A percentile compares a stretch with the other conserved stretches of the same genome.
Conservation (phyloP, 805 yeast genomes). For the Phaffomyces opuntiae region DNA sequence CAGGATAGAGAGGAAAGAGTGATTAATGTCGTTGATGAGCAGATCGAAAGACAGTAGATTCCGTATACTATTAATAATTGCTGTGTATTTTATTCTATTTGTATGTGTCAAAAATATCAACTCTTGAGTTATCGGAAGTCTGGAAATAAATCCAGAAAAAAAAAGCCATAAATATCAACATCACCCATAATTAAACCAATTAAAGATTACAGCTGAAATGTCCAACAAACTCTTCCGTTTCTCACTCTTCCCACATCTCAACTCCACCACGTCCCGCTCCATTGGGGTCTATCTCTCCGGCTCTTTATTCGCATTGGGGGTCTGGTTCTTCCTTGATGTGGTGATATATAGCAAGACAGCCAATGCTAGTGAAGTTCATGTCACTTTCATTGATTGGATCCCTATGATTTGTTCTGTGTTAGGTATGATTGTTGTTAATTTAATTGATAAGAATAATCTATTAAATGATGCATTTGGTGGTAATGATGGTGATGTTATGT, state of each 20-base stretch:
- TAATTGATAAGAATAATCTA: slow-evolving; percentile 36
- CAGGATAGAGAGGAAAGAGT: slow-evolving; percentile 21
- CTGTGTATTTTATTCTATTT: too few relatives aligned
- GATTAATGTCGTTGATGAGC: slow-evolving; percentile 34
- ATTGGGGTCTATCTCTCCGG: slow-evolving; percentile 76
- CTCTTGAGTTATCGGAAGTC: too few relatives aligned
- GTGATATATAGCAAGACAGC: slow-evolving; percentile 78
- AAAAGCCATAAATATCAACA: too few relatives aligned
- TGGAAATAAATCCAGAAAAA: too few relatives aligned
- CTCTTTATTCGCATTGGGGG: slow-evolving; percentile 73
- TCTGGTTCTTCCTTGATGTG: slow-evolving; percentile 86
- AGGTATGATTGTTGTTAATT: slow-evolving; percentile 74
- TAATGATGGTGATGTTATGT: slow-evolving; percentile 35
- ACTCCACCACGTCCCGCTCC: slow-evolving; percentile 62
- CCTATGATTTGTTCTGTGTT: slow-evolving; percentile 83
- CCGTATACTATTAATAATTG: too few relatives aligned
- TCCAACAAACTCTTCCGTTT: slow-evolving; percentile 56
- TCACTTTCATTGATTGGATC: slow-evolving; percentile 91
- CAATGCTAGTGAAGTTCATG: slow-evolving; percentile 82
- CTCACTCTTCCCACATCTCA: slow-evolving; percentile 46
- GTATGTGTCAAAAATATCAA: too few relatives aligned
- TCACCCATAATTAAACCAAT: neutral
- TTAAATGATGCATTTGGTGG: slow-evolving; percentile 33
- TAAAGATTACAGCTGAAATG: slow-evolving; percentile 11
- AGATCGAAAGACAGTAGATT: slow-evolving; percentile 29